Evolutionary conservation across 2,329 filamentous ascomycete genomes (phyloP).

Genomic region (Chaetoscypha palmicola): DNA sequence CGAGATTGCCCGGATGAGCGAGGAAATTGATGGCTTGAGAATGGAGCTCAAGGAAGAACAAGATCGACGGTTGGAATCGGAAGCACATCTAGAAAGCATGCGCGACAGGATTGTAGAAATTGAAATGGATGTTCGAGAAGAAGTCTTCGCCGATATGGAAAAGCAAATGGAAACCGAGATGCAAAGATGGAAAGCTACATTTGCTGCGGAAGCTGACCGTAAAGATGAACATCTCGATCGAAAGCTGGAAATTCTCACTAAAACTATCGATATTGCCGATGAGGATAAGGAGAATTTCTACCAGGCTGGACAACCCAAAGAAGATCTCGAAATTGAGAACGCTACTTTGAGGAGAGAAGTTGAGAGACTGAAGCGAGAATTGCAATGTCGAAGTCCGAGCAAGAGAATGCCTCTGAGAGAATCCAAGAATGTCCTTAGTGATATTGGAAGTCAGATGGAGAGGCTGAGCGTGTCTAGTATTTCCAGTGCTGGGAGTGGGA

Average conservation of each 20-base stretch:
- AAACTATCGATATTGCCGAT: conserved; percentile 36
- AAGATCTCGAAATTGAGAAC: conserved; percentile 65
- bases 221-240: conserved; percentile 80
- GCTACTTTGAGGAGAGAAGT: conserved; percentile 61
- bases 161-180: conserved; percentile 66
- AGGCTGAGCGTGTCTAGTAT: conserved; percentile 9
- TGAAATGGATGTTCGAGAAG: conserved; percentile 80
- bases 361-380: conserved; percentile 56
- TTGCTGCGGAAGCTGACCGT: conserved; percentile 71
- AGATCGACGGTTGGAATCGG: conserved; percentile 61
- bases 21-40: conserved; percentile 70
- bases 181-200: conserved; percentile 70
- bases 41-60: conserved; percentile 64
- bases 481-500: neutral
- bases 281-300: conserved; percentile 51
- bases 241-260: conserved; percentile 70
- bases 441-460: conserved; percentile 10
- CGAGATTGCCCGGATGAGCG: conserved; percentile 71
- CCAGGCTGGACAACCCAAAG: conserved; percentile 31
- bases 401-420: conserved; percentile 18
- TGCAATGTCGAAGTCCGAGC: conserved; percentile 43
- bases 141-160: conserved; percentile 84
- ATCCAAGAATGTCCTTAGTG: neutral
- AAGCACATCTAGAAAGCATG: conserved; percentile 62
- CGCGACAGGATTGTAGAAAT: conserved; percentile 59